Base-by-base conservation (phyloP, 140 eudicot genomes). In the Flaveria floridana region DNA sequence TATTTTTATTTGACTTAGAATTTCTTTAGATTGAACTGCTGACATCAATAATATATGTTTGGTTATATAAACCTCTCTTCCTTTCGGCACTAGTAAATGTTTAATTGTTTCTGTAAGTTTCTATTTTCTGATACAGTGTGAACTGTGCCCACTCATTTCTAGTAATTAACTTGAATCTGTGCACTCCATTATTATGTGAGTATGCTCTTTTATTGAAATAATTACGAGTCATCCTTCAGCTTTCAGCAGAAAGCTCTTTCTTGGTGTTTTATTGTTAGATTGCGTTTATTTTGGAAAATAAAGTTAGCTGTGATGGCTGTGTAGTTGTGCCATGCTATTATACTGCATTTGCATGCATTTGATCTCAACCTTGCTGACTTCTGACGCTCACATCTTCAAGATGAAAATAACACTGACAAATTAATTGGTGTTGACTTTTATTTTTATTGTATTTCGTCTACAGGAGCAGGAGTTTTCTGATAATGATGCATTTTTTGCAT, bases 381-480 rank as follows among this genome's bases (percentile, higher is more conserved):
- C 13, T 62, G 68, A 26, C 26, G 44, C 44, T 62, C 44, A 62
- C 44, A 14, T 62, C 44, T 62, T 6, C 44, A 62, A 62, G 20
- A 62, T 62, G 68, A 55, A 76, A 25, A 28, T 34, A 65, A n/a
- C 7, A 14, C 39, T 30, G 9, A 37, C 25, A 18, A 25, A 21
- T 34, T 7, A 23, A 18, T n/a, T 73, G 75, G 65, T 44, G 23
- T 72, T 63, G 21, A 37, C 7, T 6, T 59, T 11, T 41, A 2
- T 28, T 3, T 39, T 25, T 64, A 7, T 61, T 48, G 28, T 71
- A 39, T 74, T 77, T 50, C 12, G 13, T 58, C 47, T 88, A 76
- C 96, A 91, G 97, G 96, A 85, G 53, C 99, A 93, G 80, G 83
- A 84, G 34, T 93, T 93, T 52, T 93, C 99, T 52, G 97, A 90